Conservation (phyloP, 2,329 filamentous ascomycete species). For the Pseudogymnoascus sp. region DNA sequence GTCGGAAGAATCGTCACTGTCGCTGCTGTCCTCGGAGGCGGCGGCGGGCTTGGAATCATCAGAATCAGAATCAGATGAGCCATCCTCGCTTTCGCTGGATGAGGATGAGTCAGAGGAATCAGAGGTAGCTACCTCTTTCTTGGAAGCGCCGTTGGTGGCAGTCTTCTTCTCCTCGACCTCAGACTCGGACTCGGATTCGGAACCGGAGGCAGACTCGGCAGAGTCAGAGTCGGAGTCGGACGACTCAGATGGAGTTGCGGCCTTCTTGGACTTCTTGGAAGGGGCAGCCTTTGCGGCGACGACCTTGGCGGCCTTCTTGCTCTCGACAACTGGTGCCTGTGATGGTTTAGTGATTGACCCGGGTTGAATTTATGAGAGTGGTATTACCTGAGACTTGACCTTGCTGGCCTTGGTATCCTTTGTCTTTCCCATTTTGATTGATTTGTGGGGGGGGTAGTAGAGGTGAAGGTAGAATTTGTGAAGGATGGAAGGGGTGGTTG, state of each 20-base stretch:
- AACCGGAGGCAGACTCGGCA: constrained; percentile 27
- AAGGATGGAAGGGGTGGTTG: constrained; percentile 12
- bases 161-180: constrained; percentile 29
- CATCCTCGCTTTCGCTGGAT: constrained; percentile 13
- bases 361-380: constrained; percentile 52
- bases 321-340: constrained; percentile 52
- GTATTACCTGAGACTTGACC: constrained; percentile 41
- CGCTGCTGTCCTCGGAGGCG: constrained; percentile 25
- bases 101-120: constrained; percentile 30
- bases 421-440: constrained; percentile 55
- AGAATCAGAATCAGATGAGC: constrained; percentile 20
- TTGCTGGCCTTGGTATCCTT: constrained; percentile 56
- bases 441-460: constrained; percentile 4
- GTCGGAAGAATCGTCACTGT: constrained; percentile 27
- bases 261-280: constrained; percentile 43
- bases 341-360: constrained; percentile 61
- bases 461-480: constrained; percentile 5
- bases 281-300: constrained; percentile 37
- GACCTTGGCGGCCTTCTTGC: constrained; percentile 60
- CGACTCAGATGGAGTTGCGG: constrained; percentile 35
- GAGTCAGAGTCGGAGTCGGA: constrained; percentile 35
- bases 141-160: constrained; percentile 20
- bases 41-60: constrained; percentile 22
- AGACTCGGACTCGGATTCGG: constrained; percentile 24
- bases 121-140: constrained; percentile 31